These are phyloP conservation scores for Pisolithus marmoratus DNA, from an alignment of 768 basidiomycete genomes.

Conservation along the genomic window DNA sequence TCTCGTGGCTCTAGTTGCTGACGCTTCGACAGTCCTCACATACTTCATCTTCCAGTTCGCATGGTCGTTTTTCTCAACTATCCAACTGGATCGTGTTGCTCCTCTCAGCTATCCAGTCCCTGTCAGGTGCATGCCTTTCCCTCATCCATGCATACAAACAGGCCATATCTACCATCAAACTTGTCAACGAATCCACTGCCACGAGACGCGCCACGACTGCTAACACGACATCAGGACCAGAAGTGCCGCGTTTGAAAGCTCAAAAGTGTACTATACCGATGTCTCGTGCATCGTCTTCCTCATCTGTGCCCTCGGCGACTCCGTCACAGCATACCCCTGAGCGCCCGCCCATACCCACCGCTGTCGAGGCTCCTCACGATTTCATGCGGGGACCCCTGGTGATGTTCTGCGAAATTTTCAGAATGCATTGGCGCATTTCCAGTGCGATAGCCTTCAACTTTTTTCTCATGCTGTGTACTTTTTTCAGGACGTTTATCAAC, in stretches of 20 bases:
- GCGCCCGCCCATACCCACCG: background rate
- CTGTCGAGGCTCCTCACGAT: constrained; percentile 13
- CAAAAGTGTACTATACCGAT: background rate
- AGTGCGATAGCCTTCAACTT: constrained; percentile 41
- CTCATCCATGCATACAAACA: constrained; percentile 67
- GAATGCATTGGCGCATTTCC: constrained; percentile 43
- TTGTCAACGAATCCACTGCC: constrained; percentile 44
- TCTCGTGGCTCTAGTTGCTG: background rate
- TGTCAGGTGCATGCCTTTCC: constrained; percentile 65
- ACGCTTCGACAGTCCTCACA: constrained; percentile 13
- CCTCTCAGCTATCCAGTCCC: constrained; percentile 66
- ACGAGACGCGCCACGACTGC: background rate
- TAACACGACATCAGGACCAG: background rate
- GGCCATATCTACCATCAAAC: constrained; percentile 56
- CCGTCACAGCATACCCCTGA: constrained; percentile 4
- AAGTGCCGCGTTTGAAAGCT: background rate
- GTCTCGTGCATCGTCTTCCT: constrained; percentile 24
- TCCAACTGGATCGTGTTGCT: constrained; percentile 59
- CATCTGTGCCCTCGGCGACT: constrained; percentile 9
- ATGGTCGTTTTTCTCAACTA: constrained; percentile 31
- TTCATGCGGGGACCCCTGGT: constrained; percentile 39
- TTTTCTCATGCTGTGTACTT: constrained; percentile 40
- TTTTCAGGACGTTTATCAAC: constrained; percentile 53
- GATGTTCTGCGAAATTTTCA: constrained; percentile 47
- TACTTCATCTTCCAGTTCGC: constrained; percentile 21